Evolutionary conservation across 805 yeast species (phyloP).

Genomic region (Candida ipomoeae): DNA sequence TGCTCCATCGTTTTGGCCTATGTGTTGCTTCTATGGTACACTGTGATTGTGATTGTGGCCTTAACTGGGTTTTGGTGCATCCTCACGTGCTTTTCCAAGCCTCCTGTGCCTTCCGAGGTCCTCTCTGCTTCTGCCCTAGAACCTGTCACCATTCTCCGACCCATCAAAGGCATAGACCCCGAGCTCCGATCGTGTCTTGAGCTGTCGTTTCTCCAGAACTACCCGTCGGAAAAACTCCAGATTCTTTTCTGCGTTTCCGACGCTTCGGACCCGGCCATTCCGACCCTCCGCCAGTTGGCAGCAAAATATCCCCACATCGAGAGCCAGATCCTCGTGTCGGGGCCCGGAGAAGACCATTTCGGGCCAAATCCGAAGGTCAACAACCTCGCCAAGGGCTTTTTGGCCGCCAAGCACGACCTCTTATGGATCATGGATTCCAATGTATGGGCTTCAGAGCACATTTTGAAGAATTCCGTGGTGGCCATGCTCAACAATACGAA

Average conservation of each 20-base stretch:
- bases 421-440: constrained; percentile 86
- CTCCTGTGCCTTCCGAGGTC: constrained; percentile 16
- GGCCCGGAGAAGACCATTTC: constrained; percentile 45
- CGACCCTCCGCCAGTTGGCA: constrained; percentile 49
- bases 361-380: constrained; percentile 92
- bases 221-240: constrained; percentile 58
- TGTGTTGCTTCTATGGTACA: constrained; percentile 36
- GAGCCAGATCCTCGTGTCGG: constrained; percentile 49
- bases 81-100: constrained; percentile 24
- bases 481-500: constrained; percentile 47
- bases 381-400: constrained; percentile 78
- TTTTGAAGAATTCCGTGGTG: constrained; percentile 60
- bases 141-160: constrained; percentile 71
- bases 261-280: constrained; percentile 58
- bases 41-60: constrained; percentile 34
- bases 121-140: constrained; percentile 16
- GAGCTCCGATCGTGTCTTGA: constrained; percentile 65
- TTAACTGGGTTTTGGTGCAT: constrained; percentile 39
- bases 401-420: constrained; percentile 62
- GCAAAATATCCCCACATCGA: constrained; percentile 52
- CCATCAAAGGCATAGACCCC: constrained; percentile 80
- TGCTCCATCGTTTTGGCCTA: constrained; percentile 11
- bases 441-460: constrained; percentile 68
- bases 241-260: constrained; percentile 73
- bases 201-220: constrained; percentile 63